phyloP scores from a whole-genome alignment of 2,329 filamentous ascomycete genomes.

The Colletotrichum theobromicola region DNA sequence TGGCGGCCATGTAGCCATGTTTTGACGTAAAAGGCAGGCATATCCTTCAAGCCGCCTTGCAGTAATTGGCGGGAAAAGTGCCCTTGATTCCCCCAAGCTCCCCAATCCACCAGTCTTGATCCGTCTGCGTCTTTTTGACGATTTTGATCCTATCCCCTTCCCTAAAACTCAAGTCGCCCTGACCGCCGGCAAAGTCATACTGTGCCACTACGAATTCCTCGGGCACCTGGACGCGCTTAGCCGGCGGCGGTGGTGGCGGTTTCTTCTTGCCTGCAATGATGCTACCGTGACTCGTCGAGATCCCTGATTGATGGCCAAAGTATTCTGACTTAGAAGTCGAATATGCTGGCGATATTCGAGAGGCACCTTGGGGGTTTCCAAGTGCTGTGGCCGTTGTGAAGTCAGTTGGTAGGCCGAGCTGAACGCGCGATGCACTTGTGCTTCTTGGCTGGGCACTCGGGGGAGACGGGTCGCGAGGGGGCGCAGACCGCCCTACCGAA shows the following conservation, averaged over 20 bases:
- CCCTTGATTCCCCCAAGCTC: conserved; percentile 73
- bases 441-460: conserved; percentile 33
- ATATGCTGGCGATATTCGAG: conserved; percentile 30
- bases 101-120: conserved; percentile 89
- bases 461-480: conserved; percentile 24
- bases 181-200: conserved; percentile 77
- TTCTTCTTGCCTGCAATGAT: conserved; percentile 65
- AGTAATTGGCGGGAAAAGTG: conserved; percentile 86
- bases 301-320: conserved; percentile 29
- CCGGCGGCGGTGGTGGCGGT: conserved; percentile 74
- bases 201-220: conserved; percentile 71
- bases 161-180: conserved; percentile 75
- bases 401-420: conserved; percentile 45
- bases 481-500: conserved; percentile 24
- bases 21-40: neutral
- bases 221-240: conserved; percentile 58
- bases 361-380: conserved; percentile 34
- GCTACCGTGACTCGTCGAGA: conserved; percentile 23
- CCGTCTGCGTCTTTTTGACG: conserved; percentile 77
- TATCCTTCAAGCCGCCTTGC: conserved; percentile 44
- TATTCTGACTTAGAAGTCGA: conserved; percentile 30
- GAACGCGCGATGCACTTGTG: conserved; percentile 26
- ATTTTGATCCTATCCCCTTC: conserved; percentile 82
- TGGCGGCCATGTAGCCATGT: neutral
- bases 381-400: conserved; percentile 49